A percentile compares a stretch with the other conserved stretches of the same genome.
phyloP scores from a whole-genome alignment of 2,329 filamentous ascomycete species.

The Hypoxylon sp. region DNA sequence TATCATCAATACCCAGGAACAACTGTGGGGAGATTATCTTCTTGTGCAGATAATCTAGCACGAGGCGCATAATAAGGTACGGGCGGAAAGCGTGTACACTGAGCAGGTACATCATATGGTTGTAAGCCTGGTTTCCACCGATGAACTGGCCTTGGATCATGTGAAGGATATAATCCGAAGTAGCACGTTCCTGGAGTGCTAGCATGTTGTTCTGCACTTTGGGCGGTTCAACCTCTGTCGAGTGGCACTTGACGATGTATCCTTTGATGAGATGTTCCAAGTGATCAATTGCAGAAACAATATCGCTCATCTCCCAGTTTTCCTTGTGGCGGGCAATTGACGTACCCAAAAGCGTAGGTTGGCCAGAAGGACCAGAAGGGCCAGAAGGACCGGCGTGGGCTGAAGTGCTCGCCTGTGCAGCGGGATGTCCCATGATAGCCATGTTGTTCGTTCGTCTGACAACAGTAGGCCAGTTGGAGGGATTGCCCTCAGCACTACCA shows the following conservation, averaged over 20 bases:
- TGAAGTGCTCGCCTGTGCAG: neutral
- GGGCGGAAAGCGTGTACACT: constrained; percentile 42
- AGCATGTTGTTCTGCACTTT: constrained; percentile 43
- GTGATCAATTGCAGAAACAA: constrained; percentile 47
- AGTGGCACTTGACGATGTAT: constrained; percentile 49
- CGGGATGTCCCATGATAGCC: neutral
- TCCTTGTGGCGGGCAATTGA: constrained; percentile 45
- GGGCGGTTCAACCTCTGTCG: constrained; percentile 22
- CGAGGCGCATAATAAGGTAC: constrained; percentile 51
- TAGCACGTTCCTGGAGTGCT: constrained; percentile 41
- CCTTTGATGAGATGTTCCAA: constrained; percentile 52
- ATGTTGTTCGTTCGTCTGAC: neutral
- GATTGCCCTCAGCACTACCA: constrained; percentile 15
- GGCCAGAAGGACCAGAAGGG: too few species aligned
- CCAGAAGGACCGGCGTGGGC: neutral
- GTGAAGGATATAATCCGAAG: constrained; percentile 50
- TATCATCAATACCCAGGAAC: constrained; percentile 50
- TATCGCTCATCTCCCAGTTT: constrained; percentile 48
- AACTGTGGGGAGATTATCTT: constrained; percentile 50
- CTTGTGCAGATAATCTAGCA: constrained; percentile 53
- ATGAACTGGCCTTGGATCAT: constrained; percentile 38
- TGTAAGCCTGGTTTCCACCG: constrained; percentile 34
- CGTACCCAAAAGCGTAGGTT: neutral
- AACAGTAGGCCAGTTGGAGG: constrained; percentile 32
- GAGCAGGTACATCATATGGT: constrained; percentile 50